These are phyloP conservation scores for Setaria viridis DNA, from an alignment of 202 grass and related monocot genomes.

Conservation along the genomic window DNA sequence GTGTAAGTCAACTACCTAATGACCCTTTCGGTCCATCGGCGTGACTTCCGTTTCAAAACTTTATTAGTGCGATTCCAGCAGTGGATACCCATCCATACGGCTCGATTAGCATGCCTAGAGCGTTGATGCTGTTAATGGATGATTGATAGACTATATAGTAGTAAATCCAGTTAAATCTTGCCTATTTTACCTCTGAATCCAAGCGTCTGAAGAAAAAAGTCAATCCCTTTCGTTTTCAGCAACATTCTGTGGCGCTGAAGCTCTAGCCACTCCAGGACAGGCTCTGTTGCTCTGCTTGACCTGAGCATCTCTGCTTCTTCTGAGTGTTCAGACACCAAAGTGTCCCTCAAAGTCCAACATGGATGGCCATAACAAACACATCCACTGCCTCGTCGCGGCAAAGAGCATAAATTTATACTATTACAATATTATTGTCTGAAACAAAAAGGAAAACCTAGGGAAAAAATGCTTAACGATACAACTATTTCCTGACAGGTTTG, in stretches of 20 bases:
- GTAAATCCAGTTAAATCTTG: background rate
- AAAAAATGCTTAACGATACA: background rate
- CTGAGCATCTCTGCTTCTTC: constrained; percentile 2
- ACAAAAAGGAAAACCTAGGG: too few species aligned
- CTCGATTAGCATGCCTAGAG: background rate
- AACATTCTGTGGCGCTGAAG: background rate
- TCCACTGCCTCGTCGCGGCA: background rate
- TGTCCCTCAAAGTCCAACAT: background rate
- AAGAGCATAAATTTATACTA: too few species aligned
- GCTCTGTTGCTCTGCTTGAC: constrained; percentile 3
- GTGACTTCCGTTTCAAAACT: background rate
- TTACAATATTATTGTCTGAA: too few species aligned
- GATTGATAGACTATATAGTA: background rate
- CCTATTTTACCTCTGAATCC: background rate
- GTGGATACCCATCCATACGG: background rate
- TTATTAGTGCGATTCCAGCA: background rate
- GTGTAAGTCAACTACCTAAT: background rate
- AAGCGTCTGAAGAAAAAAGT: background rate
- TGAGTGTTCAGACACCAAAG: background rate
- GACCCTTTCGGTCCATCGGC: background rate
- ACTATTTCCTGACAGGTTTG: background rate
- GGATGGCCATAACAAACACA: background rate
- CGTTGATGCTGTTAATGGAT: background rate
- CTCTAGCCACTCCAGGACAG: background rate
- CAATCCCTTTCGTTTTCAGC: background rate